These are phyloP conservation scores for Leishmania tropica DNA, from an alignment of 208 protist genomes.

Conservation along the genomic window DNA sequence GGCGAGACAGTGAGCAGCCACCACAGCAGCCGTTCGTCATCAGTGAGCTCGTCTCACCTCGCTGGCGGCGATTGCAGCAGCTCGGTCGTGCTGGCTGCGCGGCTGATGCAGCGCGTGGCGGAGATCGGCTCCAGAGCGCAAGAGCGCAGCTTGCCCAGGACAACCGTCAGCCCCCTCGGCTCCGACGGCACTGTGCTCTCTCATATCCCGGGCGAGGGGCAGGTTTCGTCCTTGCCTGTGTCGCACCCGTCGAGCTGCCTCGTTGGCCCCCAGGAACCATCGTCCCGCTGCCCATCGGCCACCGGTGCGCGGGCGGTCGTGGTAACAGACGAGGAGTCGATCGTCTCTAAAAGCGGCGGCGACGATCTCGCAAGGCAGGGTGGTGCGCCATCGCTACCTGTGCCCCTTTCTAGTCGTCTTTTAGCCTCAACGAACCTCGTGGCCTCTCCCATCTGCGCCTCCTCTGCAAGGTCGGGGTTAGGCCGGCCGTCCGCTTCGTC, in stretches of 20 bases:
- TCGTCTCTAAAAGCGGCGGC: background rate
- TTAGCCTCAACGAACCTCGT: background rate
- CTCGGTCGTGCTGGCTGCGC: slow-evolving; percentile 14
- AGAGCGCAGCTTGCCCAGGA: background rate
- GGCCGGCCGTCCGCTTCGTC: background rate
- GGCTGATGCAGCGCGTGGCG: slow-evolving; percentile 28
- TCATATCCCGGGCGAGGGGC: background rate
- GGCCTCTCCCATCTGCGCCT: background rate
- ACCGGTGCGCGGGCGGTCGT: background rate
- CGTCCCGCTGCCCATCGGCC: background rate
- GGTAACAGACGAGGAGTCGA: slow-evolving; percentile 1
- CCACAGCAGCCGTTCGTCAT: slow-evolving; percentile 2
- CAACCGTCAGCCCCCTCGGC: background rate
- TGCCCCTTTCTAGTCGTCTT: background rate
- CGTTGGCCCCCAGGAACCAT: background rate
- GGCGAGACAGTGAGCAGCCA: no score
- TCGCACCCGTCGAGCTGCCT: background rate
- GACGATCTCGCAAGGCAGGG: background rate
- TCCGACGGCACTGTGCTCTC: background rate
- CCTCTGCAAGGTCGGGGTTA: background rate
- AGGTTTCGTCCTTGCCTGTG: background rate
- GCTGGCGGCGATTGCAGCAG: no score
- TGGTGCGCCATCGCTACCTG: background rate
- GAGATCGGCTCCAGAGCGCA: slow-evolving; percentile 23
- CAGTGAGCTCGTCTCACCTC: background rate